These are phyloP conservation scores for Colletotrichum orchidophilum DNA, from an alignment of 2,329 filamentous ascomycete genomes.

Conservation along the genomic window DNA sequence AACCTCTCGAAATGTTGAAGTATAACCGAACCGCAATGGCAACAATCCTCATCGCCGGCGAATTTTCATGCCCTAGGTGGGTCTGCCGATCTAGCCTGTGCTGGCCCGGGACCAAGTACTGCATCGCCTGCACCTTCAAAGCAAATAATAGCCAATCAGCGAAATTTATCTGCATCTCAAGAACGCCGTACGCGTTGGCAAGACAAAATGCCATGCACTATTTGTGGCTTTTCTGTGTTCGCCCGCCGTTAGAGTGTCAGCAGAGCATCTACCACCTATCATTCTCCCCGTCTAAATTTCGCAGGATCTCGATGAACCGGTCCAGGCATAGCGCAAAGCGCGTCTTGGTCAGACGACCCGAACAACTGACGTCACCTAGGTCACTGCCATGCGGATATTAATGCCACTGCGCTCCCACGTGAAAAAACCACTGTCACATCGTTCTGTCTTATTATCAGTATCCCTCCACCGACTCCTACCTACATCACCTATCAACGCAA, in stretches of 20 bases:
- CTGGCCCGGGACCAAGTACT: neutral
- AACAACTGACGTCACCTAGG: neutral
- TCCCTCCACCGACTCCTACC: neutral
- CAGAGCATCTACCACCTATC: neutral
- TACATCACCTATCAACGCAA: neutral
- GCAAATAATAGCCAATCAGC: neutral
- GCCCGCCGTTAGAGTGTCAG: neutral
- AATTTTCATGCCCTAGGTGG: no score
- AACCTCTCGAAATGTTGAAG: no score
- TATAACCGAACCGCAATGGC: no score
- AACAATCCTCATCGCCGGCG: no score
- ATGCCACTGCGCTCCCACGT: neutral
- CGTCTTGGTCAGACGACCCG: neutral
- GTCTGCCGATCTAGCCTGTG: neutral
- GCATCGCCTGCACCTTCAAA: neutral
- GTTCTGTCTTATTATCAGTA: neutral
- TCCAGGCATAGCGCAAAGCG: conserved; percentile 3
- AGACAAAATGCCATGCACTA: neutral
- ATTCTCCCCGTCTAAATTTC: neutral
- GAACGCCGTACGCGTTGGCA: neutral
- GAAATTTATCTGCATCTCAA: neutral
- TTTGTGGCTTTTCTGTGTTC: neutral
- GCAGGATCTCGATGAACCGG: neutral
- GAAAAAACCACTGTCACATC: neutral
- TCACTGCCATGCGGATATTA: neutral